phyloP scores from a whole-genome alignment of 1,284 basidiomycete genomes.

The Ustilago sp. region DNA sequence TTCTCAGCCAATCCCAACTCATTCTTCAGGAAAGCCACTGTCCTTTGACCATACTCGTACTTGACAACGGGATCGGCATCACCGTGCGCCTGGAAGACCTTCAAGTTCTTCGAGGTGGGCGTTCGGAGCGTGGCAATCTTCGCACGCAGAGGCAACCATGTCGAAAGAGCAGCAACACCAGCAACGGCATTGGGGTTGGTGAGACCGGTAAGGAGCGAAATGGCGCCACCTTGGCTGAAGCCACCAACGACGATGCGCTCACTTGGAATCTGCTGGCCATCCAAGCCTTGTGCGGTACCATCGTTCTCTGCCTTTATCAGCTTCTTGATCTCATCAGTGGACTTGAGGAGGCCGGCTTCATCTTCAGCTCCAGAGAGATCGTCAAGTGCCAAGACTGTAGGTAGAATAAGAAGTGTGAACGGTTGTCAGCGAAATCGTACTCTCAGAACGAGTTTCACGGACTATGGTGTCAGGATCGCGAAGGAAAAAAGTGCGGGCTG shows the following conservation, averaged over 20 bases:
- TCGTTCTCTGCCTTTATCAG: slow-evolving; percentile 65
- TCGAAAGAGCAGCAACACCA: slow-evolving; percentile 63
- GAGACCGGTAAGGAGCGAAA: slow-evolving; percentile 61
- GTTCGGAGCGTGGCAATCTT: slow-evolving; percentile 56
- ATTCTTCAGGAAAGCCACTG: slow-evolving; percentile 50
- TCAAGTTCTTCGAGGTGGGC: slow-evolving; percentile 42
- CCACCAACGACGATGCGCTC: slow-evolving; percentile 65
- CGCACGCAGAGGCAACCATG: slow-evolving; percentile 66
- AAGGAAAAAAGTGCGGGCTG: background rate
- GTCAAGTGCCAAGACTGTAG: slow-evolving; percentile 51
- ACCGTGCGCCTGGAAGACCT: slow-evolving; percentile 66
- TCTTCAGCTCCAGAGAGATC: slow-evolving; percentile 64
- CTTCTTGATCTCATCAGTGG: slow-evolving; percentile 54
- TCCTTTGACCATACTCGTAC: slow-evolving; percentile 57
- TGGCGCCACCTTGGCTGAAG: slow-evolving; percentile 66
- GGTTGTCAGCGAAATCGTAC: background rate
- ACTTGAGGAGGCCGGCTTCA: slow-evolving; percentile 63
- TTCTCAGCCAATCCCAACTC: slow-evolving; percentile 52
- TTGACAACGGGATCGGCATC: slow-evolving; percentile 63
- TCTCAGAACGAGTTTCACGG: background rate
- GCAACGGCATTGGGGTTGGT: slow-evolving; percentile 52
- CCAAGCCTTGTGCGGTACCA: slow-evolving; percentile 53
- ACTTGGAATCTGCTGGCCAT: slow-evolving; percentile 55
- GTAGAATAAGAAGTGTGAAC: background rate
- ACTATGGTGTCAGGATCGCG: background rate